A percentile compares a stretch with the other conserved stretches of the same genome.
These are phyloP conservation scores for Zasmidium cellare DNA, from an alignment of 2,329 filamentous ascomycete genomes.

Conservation along the genomic window DNA sequence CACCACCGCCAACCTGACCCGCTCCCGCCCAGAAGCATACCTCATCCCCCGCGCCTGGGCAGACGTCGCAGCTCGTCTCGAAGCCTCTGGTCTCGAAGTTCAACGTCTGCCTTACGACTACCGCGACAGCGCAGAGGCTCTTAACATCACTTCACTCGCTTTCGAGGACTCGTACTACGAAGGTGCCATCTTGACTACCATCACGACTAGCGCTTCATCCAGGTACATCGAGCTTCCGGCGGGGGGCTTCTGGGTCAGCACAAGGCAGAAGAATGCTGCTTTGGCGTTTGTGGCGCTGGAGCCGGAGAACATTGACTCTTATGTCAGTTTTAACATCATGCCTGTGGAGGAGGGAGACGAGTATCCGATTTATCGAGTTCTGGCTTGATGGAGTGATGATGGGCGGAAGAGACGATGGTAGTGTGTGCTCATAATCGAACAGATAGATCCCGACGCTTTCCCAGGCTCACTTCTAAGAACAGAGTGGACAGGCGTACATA, in stretches of 20 bases:
- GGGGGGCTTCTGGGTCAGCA: conserved; percentile 37
- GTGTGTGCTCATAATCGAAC: neutral
- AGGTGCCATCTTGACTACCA: conserved; percentile 34
- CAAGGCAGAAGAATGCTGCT: conserved; percentile 39
- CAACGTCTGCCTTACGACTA: conserved; percentile 32
- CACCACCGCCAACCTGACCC: conserved; percentile 36
- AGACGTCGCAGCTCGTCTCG: conserved; percentile 35
- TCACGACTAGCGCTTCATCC: conserved; percentile 31
- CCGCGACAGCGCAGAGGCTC: conserved; percentile 33
- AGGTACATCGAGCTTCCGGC: conserved; percentile 32
- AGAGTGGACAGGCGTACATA: neutral
- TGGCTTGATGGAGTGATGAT: no score
- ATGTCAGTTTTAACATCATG: conserved; percentile 39
- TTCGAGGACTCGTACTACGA: conserved; percentile 37
- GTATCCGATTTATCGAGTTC: conserved; percentile 34
- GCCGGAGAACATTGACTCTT: conserved; percentile 40
- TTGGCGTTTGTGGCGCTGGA: conserved; percentile 40
- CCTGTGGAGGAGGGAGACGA: conserved; percentile 37
- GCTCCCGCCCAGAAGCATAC: conserved; percentile 36
- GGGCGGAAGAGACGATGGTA: neutral
- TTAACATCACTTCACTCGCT: conserved; percentile 35
- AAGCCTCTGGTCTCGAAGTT: conserved; percentile 36
- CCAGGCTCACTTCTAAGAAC: no score
- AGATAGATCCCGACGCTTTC: no score
- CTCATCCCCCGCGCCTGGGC: conserved; percentile 38